Conservation (phyloP, 768 basidiomycete genomes). For the Naganishia antarctica region DNA sequence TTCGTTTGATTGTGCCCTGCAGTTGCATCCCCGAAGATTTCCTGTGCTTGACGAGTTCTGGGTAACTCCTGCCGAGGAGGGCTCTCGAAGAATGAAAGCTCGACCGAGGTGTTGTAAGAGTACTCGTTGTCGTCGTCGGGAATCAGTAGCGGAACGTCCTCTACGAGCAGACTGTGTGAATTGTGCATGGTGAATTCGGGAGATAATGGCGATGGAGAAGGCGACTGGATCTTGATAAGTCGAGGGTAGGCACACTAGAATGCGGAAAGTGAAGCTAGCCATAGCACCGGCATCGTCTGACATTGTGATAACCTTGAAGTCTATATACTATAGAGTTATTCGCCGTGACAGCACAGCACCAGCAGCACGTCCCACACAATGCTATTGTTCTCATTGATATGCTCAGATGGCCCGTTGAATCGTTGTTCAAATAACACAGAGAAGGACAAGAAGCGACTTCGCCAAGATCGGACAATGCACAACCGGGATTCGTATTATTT, state of each 20-base stretch:
- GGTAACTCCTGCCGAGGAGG: not conserved
- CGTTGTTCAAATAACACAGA: conserved; percentile 5
- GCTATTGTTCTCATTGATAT: too few relatives aligned
- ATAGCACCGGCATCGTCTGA: too few relatives aligned
- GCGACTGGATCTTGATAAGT: not conserved
- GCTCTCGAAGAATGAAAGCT: conserved; percentile 13
- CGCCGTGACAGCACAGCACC: too few relatives aligned
- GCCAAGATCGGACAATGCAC: too few relatives aligned
- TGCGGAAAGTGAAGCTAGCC: too few relatives aligned
- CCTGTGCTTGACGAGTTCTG: too few relatives aligned
- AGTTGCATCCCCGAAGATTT: too few relatives aligned
- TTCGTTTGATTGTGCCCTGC: too few relatives aligned
- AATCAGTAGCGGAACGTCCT: conserved; percentile 3
- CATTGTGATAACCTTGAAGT: too few relatives aligned
- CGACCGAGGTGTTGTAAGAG: conserved; percentile 1
- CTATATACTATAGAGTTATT: too few relatives aligned
- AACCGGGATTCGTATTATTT: too few relatives aligned
- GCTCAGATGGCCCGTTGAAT: not conserved
- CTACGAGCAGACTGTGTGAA: not conserved
- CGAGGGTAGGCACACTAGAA: not conserved
- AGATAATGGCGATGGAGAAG: not conserved
- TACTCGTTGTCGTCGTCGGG: conserved; percentile 16
- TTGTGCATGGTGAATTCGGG: not conserved
- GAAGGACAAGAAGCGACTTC: not conserved
- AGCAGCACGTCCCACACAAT: too few relatives aligned